Conservation (phyloP, 805 yeast species). For the Starmerella floricola region DNA sequence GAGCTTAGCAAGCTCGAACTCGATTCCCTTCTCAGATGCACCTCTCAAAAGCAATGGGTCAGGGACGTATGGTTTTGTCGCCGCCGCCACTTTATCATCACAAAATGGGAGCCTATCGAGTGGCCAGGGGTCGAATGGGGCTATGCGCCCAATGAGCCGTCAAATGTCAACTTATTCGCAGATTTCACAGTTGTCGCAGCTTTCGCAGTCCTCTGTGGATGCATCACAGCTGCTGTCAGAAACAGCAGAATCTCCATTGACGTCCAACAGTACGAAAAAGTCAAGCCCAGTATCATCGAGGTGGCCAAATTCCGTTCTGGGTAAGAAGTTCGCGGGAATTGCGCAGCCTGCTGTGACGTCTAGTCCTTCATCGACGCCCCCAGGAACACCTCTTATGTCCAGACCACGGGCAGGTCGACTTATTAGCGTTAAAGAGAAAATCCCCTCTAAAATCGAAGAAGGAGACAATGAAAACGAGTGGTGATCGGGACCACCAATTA, state of each 20-base stretch:
- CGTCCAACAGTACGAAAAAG: background rate
- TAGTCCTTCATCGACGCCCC: constrained; percentile 8
- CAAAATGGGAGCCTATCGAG: background rate
- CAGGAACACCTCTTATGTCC: constrained; percentile 4
- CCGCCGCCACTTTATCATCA: background rate
- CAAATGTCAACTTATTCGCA: constrained; percentile 22
- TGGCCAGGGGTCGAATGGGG: background rate
- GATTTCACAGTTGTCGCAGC: constrained; percentile 20
- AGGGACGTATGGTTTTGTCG: background rate
- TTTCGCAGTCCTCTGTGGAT: constrained; percentile 20
- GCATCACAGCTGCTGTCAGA: constrained; percentile 12
- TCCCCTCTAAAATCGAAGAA: constrained; percentile 17
- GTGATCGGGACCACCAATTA: background rate
- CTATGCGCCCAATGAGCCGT: constrained; percentile 5
- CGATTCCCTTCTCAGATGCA: background rate
- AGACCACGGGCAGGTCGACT: constrained; percentile 13
- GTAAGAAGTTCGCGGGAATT: constrained; percentile 5
- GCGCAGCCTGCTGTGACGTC: constrained; percentile 1
- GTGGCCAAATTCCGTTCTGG: constrained; percentile 2
- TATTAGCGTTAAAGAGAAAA: constrained; percentile 8
- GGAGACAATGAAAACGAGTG: constrained; percentile 11
- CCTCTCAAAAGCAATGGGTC: constrained; percentile 3
- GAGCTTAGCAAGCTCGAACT: constrained; percentile 6
- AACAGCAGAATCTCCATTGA: constrained; percentile 5
- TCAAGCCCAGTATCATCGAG: background rate